A percentile compares a stretch with the other conserved stretches of the same genome.
These are phyloP conservation scores for Suillus brevipes DNA, from an alignment of 768 basidiomycete genomes.

Conservation along the genomic window DNA sequence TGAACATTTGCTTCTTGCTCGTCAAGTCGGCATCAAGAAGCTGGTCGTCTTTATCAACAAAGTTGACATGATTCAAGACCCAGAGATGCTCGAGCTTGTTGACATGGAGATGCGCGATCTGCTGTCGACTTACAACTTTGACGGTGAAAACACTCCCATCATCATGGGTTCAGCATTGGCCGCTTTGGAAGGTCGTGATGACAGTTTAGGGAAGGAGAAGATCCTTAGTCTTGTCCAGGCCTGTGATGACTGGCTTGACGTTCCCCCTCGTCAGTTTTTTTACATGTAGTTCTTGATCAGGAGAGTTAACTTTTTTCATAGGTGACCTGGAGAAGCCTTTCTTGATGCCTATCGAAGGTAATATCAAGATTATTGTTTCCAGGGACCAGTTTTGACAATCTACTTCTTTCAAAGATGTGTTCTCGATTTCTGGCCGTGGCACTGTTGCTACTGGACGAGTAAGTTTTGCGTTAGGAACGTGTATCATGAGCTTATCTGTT, in stretches of 20 bases:
- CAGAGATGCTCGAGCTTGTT: constrained; percentile 98
- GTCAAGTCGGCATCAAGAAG: constrained; percentile 96
- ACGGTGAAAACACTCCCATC: constrained; percentile 98
- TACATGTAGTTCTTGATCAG: constrained; percentile 4
- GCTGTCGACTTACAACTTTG: constrained; percentile 87
- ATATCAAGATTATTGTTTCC: constrained; percentile 2
- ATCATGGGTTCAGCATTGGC: constrained; percentile 96
- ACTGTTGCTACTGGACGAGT: constrained; percentile 96
- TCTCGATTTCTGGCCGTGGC: constrained; percentile 97
- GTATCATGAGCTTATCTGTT: constrained; percentile 1
- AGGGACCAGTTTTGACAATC: not conserved
- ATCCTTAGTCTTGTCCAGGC: constrained; percentile 80
- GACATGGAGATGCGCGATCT: constrained; percentile 99
- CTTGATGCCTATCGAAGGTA: constrained; percentile 91
- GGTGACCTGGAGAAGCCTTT: constrained; percentile 98
- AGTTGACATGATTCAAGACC: constrained; percentile 93
- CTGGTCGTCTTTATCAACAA: constrained; percentile 99
- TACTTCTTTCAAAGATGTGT: constrained; percentile 60
- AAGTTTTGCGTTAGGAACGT: constrained; percentile 25
- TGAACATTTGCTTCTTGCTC: constrained; percentile 95
- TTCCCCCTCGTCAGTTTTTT: constrained; percentile 73
- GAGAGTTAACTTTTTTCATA: constrained; percentile 27
- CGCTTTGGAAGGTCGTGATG: constrained; percentile 84
- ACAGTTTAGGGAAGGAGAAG: constrained; percentile 77
- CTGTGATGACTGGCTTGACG: constrained; percentile 93